Percentiles rank a stretch among this genome's conserved stretches.
Evolutionary conservation across 441 rosid genomes (phyloP).

Genomic region (Codiaeum variegatum): DNA sequence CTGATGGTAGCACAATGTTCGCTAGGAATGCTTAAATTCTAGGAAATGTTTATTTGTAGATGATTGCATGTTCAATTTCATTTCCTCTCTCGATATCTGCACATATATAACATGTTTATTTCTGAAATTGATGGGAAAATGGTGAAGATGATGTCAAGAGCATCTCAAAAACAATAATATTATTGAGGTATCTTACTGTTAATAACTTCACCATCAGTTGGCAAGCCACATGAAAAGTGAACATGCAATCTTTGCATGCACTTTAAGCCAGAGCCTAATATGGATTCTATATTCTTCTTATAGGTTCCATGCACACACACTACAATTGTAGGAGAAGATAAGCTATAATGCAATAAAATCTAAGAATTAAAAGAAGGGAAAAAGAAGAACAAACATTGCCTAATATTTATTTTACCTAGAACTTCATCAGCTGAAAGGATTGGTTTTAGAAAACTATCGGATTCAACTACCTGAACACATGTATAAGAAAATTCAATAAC

Average conservation of each 20-base stretch:
- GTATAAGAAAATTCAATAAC: conserved; percentile 12
- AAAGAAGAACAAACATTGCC: neutral
- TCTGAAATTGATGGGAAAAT: neutral
- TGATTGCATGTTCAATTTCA: neutral
- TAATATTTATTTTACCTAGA: conserved; percentile 36
- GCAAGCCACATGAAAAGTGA: conserved; percentile 85
- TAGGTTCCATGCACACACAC: conserved; percentile 84
- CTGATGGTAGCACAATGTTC: neutral
- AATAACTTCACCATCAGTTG: conserved; percentile 74
- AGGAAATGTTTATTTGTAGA: neutral
- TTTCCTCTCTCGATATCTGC: neutral
- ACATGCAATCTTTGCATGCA: conserved; percentile 78
- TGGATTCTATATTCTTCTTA: conserved; percentile 62
- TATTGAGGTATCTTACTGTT: conserved; percentile 47
- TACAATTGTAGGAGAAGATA: conserved; percentile 22
- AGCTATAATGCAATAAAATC: neutral
- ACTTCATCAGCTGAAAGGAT: conserved; percentile 69
- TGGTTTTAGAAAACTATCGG: conserved; percentile 68
- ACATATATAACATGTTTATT: neutral
- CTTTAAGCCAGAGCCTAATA: conserved; percentile 68
- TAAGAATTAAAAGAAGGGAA: neutral
- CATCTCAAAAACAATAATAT: neutral
- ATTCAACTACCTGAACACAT: conserved; percentile 54
- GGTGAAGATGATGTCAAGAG: neutral
- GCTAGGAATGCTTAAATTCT: neutral